Evolutionary conservation across 2,329 filamentous ascomycete species (phyloP).

Genomic region (Botrytis pseudocinerea): DNA sequence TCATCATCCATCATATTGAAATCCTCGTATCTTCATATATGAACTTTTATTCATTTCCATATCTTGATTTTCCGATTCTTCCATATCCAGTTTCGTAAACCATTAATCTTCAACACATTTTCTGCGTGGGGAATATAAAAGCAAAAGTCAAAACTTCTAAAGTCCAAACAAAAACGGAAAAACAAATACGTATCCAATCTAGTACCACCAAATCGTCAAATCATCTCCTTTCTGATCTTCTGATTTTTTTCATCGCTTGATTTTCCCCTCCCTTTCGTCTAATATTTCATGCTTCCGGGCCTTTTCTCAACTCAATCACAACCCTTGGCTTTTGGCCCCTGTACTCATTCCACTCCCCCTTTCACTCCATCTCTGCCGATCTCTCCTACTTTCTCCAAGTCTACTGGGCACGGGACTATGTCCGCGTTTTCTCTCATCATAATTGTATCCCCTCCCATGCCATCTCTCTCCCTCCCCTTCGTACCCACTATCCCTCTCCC

Average conservation of each 20-base stretch:
- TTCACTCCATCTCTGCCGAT: constrained; percentile 17
- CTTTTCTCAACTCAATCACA: not conserved
- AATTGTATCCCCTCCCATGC: constrained; percentile 21
- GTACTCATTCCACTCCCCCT: constrained; percentile 10
- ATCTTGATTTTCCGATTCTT: not conserved
- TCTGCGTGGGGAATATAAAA: constrained; percentile 5
- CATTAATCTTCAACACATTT: constrained; percentile 1
- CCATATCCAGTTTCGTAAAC: not conserved
- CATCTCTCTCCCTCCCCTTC: not conserved
- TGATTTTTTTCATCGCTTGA: not conserved
- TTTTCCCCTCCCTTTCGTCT: not conserved
- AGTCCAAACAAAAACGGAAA: not conserved
- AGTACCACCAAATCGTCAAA: not conserved
- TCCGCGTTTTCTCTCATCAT: constrained; percentile 10
- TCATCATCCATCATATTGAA: not conserved
- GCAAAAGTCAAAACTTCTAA: not conserved
- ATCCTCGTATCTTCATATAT: not conserved
- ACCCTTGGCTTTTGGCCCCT: not conserved
- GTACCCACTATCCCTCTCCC: constrained; percentile 14
- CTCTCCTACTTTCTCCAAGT: constrained; percentile 20
- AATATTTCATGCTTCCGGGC: too few species aligned
- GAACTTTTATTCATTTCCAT: not conserved
- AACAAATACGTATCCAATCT: constrained; percentile 2
- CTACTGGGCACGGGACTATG: constrained; percentile 18
- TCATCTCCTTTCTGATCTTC: not conserved